These are phyloP conservation scores for Phytophthora ramorum DNA, from an alignment of 352 stramenopile species.

Conservation along the genomic window DNA sequence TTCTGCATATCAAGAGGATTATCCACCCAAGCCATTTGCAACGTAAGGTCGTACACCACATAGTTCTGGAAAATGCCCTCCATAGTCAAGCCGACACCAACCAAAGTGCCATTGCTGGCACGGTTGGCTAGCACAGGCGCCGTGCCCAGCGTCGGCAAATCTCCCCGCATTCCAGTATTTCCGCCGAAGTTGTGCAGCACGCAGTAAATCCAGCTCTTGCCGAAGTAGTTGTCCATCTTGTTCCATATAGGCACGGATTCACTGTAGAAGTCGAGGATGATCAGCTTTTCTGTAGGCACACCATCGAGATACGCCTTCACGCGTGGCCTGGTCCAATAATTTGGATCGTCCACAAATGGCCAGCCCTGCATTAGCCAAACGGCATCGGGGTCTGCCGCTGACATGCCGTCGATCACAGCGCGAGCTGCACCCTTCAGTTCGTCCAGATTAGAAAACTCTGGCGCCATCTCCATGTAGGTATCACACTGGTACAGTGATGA, in stretches of 20 bases:
- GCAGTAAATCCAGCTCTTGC: constrained; percentile 86
- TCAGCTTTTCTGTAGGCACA: constrained; percentile 65
- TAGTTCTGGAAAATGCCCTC: constrained; percentile 90
- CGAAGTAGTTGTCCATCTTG: constrained; percentile 81
- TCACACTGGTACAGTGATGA: constrained; percentile 82
- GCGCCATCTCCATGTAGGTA: constrained; percentile 86
- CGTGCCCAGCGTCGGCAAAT: constrained; percentile 62
- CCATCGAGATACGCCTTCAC: constrained; percentile 63
- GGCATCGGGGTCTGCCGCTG: constrained; percentile 64
- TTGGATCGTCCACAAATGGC: constrained; percentile 64
- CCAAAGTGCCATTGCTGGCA: constrained; percentile 66
- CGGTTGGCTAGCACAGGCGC: constrained; percentile 53
- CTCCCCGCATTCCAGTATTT: constrained; percentile 74
- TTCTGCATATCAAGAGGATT: constrained; percentile 41
- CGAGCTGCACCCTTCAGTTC: constrained; percentile 56
- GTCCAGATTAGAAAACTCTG: constrained; percentile 56
- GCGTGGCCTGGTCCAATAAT: constrained; percentile 70
- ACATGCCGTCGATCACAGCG: constrained; percentile 80
- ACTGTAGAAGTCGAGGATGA: constrained; percentile 84
- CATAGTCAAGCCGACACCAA: constrained; percentile 81
- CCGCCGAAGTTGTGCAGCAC: constrained; percentile 86
- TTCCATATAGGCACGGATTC: constrained; percentile 76
- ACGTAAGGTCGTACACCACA: constrained; percentile 78
- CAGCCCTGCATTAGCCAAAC: constrained; percentile 89
- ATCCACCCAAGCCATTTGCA: constrained; percentile 77